Evolutionary conservation across 2,329 filamentous ascomycete genomes (phyloP).

Genomic region (Alternaria incomplexa): DNA sequence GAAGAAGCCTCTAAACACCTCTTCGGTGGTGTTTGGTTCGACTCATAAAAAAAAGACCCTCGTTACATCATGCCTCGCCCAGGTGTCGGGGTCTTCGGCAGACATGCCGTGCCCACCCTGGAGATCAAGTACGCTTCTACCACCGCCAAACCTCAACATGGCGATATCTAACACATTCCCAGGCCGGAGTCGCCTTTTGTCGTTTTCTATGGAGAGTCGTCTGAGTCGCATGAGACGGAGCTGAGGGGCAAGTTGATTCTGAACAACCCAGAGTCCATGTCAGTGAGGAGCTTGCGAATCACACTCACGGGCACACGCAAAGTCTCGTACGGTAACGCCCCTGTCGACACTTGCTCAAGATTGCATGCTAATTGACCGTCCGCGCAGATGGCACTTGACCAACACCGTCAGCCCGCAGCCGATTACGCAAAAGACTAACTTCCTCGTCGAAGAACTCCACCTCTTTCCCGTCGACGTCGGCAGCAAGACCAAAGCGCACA

Average conservation of each 20-base stretch:
- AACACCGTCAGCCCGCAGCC: slow-evolving; percentile 51
- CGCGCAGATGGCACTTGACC: slow-evolving; percentile 44
- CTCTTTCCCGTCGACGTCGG: slow-evolving; percentile 52
- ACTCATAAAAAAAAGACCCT: background rate
- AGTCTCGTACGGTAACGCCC: slow-evolving; percentile 48
- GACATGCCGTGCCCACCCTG: slow-evolving; percentile 39
- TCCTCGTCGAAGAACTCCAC: slow-evolving; percentile 53
- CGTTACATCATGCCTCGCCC: slow-evolving; percentile 41
- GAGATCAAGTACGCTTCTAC: slow-evolving; percentile 52
- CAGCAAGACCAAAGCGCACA: slow-evolving; percentile 50
- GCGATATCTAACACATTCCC: background rate
- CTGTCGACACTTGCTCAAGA: background rate
- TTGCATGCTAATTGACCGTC: slow-evolving; percentile 16
- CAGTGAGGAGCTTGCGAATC: slow-evolving; percentile 55
- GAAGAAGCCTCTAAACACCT: background rate
- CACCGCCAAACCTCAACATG: slow-evolving; percentile 3
- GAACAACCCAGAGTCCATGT: slow-evolving; percentile 55
- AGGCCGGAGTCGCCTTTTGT: slow-evolving; percentile 57
- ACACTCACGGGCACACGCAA: slow-evolving; percentile 56
- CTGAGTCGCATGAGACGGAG: slow-evolving; percentile 53
- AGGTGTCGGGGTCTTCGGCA: slow-evolving; percentile 45
- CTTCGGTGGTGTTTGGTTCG: background rate
- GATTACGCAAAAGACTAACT: slow-evolving; percentile 55
- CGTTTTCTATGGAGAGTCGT: slow-evolving; percentile 57
- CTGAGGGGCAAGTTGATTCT: slow-evolving; percentile 56